Percentiles rank a stretch among this genome's conserved stretches.
Conservation (phyloP, 1,284 basidiomycete species). For the Thecaphora thlaspeos region DNA sequence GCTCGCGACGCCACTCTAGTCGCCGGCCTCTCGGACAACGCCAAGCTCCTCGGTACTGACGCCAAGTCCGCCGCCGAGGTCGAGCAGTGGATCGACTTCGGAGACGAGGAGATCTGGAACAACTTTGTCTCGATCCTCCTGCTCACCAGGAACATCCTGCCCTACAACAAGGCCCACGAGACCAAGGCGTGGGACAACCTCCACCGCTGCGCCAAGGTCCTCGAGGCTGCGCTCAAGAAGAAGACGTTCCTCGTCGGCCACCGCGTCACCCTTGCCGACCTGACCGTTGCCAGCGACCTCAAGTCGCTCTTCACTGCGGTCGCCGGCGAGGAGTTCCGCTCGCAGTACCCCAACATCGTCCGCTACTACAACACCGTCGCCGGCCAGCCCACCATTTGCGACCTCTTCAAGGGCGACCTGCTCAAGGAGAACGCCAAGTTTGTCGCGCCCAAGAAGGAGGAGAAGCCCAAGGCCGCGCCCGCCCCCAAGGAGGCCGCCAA, state of each 20-base stretch:
- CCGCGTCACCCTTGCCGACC: conserved; percentile 88
- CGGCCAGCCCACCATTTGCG: conserved; percentile 65
- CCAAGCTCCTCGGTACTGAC: conserved; percentile 68
- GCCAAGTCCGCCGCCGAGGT: conserved; percentile 63
- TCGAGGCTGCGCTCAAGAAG: conserved; percentile 73
- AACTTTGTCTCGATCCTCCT: conserved; percentile 42
- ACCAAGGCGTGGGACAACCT: conserved; percentile 61
- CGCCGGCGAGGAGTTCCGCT: conserved; percentile 47
- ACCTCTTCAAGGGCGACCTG: conserved; percentile 61
- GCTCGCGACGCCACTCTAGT: conserved; percentile 62
- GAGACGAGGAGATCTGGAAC: conserved; percentile 64
- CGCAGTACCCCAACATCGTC: conserved; percentile 68
- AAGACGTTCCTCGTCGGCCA: conserved; percentile 90
- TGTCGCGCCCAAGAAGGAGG: conserved; percentile 68
- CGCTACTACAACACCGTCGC: conserved; percentile 72
- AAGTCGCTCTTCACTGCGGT: conserved; percentile 20
- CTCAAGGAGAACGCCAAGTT: conserved; percentile 72
- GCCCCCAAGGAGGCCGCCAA: conserved; percentile 61
- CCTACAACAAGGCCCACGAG: conserved; percentile 62
- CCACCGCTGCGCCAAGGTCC: conserved; percentile 65
- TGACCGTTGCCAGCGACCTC: conserved; percentile 66
- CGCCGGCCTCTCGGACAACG: conserved; percentile 69
- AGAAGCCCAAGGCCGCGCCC: conserved; percentile 54
- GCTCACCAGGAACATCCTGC: conserved; percentile 28
- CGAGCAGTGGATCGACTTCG: conserved; percentile 70